Evolutionary conservation across 306 rosid species (phyloP), one percentile per base, ranked within the genome.

Genomic region (Lagenaria siceraria): DNA sequence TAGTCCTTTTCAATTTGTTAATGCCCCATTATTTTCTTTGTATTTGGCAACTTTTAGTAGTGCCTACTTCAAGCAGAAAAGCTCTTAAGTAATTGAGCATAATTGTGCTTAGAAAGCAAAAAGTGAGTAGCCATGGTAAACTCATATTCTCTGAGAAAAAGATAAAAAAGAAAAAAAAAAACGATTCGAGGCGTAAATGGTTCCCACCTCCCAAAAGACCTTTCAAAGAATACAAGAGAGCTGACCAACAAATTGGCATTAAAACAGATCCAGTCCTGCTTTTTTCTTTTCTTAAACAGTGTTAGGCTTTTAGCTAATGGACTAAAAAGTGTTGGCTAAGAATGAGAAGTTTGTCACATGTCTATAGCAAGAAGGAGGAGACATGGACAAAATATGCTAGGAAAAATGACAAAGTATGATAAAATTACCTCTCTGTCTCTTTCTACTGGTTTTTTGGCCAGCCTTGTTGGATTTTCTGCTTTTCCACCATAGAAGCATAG

Each of bases 391-490:
- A 73, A 52, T 73, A 25, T 73, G 61, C 29, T 51, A 51, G 62
- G 46, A 51, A 29, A 73, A 51, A 73, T 73, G 77, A 73, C 77
- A 73, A 73, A 73, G 19, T 31, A 29, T 73, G 43, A 73, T 73
- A 73, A n/a, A 73, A 52, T 73, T 73, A 73, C 77, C 61, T 73
- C 76, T 71, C 77, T 73, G 61, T 73, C 77, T 73, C 46, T 73
- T 49, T 19, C 77, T 73, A 51, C 61, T 51, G 18, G 59, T 49
- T 48, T 27, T 46, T 51, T 25, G 49, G 76, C 75, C 38, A 43
- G 56, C 55, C 55, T 24, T 70, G 36, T 70, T 71, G 76, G 38
- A 9, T 73, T 51, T 51, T 73, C 77, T 73, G 60, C 61, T 73
- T 68, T 73, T 73, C 46, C 62, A 72, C 76, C 25, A 72, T 17